Percentiles rank a stretch among this genome's conserved stretches.
These are phyloP conservation scores for Megacollybia marginata DNA, from an alignment of 768 basidiomycete species.

Conservation along the genomic window DNA sequence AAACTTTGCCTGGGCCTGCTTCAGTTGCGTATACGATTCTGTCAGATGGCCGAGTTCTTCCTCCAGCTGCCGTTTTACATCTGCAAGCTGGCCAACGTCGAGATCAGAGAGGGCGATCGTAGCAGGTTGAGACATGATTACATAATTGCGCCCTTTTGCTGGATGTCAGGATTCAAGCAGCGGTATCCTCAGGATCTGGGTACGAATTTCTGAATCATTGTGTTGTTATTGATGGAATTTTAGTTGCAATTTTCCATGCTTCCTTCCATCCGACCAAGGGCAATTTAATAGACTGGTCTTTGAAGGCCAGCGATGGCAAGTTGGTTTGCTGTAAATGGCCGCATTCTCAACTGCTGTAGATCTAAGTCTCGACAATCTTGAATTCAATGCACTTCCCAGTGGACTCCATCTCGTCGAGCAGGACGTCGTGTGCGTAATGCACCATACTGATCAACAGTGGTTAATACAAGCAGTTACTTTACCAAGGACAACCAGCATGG, in stretches of 20 bases:
- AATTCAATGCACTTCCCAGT: constrained; percentile 78
- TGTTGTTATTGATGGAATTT: not conserved
- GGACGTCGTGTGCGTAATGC: constrained; percentile 61
- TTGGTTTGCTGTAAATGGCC: not conserved
- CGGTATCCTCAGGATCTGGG: constrained; percentile 48
- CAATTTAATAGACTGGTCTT: constrained; percentile 72
- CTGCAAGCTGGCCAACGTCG: constrained; percentile 77
- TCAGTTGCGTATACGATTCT: constrained; percentile 86
- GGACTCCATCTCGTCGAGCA: constrained; percentile 74
- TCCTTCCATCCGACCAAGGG: constrained; percentile 83
- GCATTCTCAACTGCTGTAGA: constrained; percentile 28
- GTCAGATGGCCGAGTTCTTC: constrained; percentile 92
- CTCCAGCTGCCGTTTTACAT: constrained; percentile 88
- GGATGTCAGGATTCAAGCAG: not conserved
- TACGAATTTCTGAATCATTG: constrained; percentile 13
- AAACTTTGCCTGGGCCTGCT: constrained; percentile 91
- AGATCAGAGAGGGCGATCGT: constrained; percentile 79
- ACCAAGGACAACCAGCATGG: constrained; percentile 63
- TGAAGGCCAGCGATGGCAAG: constrained; percentile 64
- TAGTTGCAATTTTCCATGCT: constrained; percentile 79
- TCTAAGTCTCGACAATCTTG: constrained; percentile 59
- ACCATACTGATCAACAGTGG: not conserved
- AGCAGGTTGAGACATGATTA: constrained; percentile 42
- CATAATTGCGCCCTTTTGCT: not conserved
- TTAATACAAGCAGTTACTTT: constrained; percentile 48